phyloP scores from a whole-genome alignment of 371 early-diverging fungal species.

The Quaeritorhiza haematococci region DNA sequence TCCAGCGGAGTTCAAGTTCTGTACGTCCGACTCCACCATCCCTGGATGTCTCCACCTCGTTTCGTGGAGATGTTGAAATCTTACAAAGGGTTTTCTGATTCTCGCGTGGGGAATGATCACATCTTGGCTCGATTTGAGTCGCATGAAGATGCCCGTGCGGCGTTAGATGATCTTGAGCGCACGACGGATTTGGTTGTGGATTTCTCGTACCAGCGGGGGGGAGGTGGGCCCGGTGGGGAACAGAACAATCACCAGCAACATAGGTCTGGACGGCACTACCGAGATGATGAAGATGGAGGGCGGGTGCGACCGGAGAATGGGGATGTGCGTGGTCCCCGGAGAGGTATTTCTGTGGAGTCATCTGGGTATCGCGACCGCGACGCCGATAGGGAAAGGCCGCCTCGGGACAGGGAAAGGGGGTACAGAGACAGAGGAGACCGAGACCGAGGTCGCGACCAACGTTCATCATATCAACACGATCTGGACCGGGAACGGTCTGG shows the following conservation, averaged over 20 bases:
- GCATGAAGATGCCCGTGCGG: neutral
- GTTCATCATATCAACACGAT: no score
- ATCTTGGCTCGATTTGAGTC: neutral
- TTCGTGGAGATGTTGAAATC: neutral
- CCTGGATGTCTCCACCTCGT: neutral
- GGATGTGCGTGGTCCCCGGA: no score
- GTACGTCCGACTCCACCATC: neutral
- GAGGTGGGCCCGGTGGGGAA: neutral
- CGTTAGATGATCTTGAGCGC: conserved; percentile 2
- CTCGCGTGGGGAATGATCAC: neutral
- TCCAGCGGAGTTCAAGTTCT: neutral
- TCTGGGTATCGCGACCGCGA: neutral
- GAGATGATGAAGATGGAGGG: no score
- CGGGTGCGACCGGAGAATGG: no score
- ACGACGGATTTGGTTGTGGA: conserved; percentile 9
- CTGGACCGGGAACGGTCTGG: no score
- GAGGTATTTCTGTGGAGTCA: no score
- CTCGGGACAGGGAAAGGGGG: no score
- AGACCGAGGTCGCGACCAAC: no score
- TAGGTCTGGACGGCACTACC: no score
- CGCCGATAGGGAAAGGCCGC: neutral
- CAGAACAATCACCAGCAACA: no score
- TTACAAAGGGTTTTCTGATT: conserved; percentile 3
- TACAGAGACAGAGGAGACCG: no score
- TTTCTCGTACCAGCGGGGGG: no score